Base-by-base conservation (phyloP, 2,329 filamentous ascomycete species). In the Aspergillus tubingensis region DNA sequence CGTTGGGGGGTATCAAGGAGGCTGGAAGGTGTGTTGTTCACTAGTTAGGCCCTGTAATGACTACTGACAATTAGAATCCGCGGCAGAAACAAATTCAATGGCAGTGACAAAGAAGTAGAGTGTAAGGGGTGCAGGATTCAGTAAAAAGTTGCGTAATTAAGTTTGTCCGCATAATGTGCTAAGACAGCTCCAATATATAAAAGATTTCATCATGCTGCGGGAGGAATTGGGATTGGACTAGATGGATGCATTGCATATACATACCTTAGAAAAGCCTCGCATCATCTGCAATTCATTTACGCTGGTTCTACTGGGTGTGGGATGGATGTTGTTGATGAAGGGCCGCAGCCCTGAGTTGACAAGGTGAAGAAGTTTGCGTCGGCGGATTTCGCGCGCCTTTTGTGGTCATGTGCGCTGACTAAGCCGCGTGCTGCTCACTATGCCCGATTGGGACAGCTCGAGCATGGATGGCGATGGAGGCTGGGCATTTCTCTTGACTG, bases 171-270 rank as follows among this genome's bases (percentile, higher is more conserved):
- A 88, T 72, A 78, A 70, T 75, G 62, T 73, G 75, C 81, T 85
- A 85, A 87, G 88, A 91, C 88, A 91, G 88, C 88, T 91, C 88
- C 88, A 91, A 91, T 91, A 89, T 80, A 75, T 72, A 74, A 72
- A 73, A 73, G 70, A 69, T 71, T 74, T 87, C 85, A 88, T 88
- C 86, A 85, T 79, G 61, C 59, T 64, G 67, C 64, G 58, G 57
- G 54, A 13, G 4, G 39, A n/a, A 17, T 11, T 15, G 44, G 49
- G 30, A 54, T 52, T 8, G 23, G 38, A 41, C 25, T 15, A 27
- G 13, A 36, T 30, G 32, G 25, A 4, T 41, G 32, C 17, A 32
- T 21, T 8, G 51, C 21, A n/a, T 27, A 41, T 47, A 63, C 73
- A 62, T 74, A 75, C 73, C 72, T 74, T 71, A 54, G 55, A 68